Evolutionary conservation across 2,329 filamentous ascomycete genomes (phyloP).

Genomic region (Fusarium nelsonii): DNA sequence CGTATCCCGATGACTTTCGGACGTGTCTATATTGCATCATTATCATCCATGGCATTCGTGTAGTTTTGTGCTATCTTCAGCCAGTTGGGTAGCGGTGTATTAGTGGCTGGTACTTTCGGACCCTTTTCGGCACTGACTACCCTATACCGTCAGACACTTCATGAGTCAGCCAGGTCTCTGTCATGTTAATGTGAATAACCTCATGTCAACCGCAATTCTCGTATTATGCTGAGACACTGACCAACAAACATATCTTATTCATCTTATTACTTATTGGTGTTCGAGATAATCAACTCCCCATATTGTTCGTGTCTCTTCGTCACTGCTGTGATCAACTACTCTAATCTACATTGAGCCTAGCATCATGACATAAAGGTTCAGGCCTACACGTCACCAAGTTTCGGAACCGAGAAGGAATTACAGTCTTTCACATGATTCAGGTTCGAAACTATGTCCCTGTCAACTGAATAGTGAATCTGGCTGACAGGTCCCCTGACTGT

Average conservation of each 20-base stretch:
- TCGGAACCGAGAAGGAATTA: neutral
- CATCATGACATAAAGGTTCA: too few relatives aligned
- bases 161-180: neutral
- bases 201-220: neutral
- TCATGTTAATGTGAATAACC: neutral
- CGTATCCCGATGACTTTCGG: neutral
- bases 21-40: neutral
- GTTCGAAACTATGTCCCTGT: neutral
- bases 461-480: neutral
- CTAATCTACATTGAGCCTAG: neutral
- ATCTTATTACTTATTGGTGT: neutral
- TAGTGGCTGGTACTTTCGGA: neutral
- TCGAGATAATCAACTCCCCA: too few relatives aligned
- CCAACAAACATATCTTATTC: neutral
- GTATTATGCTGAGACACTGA: neutral
- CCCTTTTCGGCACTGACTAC: neutral
- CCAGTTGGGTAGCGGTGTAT: neutral
- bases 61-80: neutral
- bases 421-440: neutral
- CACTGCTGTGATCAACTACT: neutral
- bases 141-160: neutral
- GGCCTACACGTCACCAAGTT: neutral
- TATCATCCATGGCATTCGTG: neutral
- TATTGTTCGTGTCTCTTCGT: too few relatives aligned
- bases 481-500: neutral